Base-by-base conservation (phyloP, 202 grass and related monocot genomes). In the Elaeis oleifera region DNA sequence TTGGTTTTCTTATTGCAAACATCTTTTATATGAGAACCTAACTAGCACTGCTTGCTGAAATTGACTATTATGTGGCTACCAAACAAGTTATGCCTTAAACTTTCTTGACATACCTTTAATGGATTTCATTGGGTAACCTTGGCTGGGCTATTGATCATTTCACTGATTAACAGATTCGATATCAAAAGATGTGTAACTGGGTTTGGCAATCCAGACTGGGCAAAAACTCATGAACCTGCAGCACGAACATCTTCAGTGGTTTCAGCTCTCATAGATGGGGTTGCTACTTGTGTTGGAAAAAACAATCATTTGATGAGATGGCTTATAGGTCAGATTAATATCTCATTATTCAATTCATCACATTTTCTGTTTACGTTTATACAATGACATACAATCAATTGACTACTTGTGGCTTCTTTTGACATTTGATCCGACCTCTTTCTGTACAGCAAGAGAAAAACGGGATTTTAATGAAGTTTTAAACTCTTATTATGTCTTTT, bases 201-300 rank as follows among this genome's bases (percentile, higher is more conserved):
- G 61, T 99, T 99, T 0, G 94, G 94, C 53, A 85, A 80, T 27
- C 66, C 69, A 60, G 88, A 94, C 54, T 94, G 88, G 94, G 61
- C 52, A 55, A 83, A 70, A 65, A 75, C 88, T 52, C 88, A 84
- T 3, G 75, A 89, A 56, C 65, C 49, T 64, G 82, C 73, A 56
- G 61, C 72, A 18, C 72, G 77, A 75, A 94, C 94, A 53, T 84
- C 88, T 58, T 53, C 74, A 59, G 74, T 89, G 18, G 81, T 99
- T 86, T 84, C 78, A 72, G 50, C 88, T 71, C 94, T 99, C 65
- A 82, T 99, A 1, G 49, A 89, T 48, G 71, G 59, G 19, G 88
- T 85, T 48, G 94, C 94, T 49, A 82, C 79, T 78, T 92, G 88
- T 69, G 74, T 89, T 59, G 94, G 94, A n/a, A 99, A 99, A 86